Base-by-base conservation (phyloP, 2,329 filamentous ascomycete species). In the Orbilia javanica region DNA sequence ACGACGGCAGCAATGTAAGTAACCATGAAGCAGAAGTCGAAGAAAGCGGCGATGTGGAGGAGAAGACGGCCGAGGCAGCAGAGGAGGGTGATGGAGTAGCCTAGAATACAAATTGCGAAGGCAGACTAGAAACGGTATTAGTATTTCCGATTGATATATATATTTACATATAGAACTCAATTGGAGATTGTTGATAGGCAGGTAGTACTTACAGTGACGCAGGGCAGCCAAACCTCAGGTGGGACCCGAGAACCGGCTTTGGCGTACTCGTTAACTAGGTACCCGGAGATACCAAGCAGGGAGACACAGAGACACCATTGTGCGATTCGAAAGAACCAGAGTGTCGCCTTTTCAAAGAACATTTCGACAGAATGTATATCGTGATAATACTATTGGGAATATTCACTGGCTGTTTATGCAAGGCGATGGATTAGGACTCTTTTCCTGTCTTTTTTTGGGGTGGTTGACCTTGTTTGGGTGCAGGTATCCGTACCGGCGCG, bases 1-100 rank as follows among this genome's bases (percentile, higher is more conserved):
- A 79, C 57, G 7, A 79, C 68, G n/a, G 53, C 63, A 25, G 69
- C 70, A 44, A 79, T 73, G 34, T 79, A 79, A 39, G n/a, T 20
- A n/a, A 79, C 75, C 69, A 79, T 57, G 64, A 79, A 74, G 68
- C 75, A 79, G 64, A 79, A 79, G 31, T 79, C 75, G 55, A 79
- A 74, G 57, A 74, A 74, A 20, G 75, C 75, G 48, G 75, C 75
- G 55, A 79, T 74, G 64, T 79, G 69, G n/a, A 79, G 48, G 53
- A 79, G 75, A 3, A 74, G 52, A 60, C 75, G 75, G 29, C 75
- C 75, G 67, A 79, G 75, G 46, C 75, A 79, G 75, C 64, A 79
- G 36, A 79, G 53, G 10, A 79, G 50, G 20, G 68, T 65, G 29
- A 79, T 79, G 46, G 68, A 74, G 55, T 73, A 79, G 27, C 60